phyloP scores from a whole-genome alignment of 169 alveolate species.

The Pseudocohnilembus persalinus region DNA sequence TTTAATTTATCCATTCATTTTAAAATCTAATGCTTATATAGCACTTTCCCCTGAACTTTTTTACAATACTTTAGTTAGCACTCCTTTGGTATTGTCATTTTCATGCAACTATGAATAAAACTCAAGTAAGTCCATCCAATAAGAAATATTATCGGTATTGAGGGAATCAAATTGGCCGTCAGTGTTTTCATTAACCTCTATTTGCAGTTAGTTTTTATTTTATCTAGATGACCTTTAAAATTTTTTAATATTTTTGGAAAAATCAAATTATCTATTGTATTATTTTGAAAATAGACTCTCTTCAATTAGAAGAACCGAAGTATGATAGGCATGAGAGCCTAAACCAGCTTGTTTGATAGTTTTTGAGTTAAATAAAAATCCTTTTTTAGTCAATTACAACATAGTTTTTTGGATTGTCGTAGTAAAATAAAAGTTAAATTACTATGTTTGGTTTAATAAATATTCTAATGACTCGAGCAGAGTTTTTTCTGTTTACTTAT shows the following conservation, averaged over 20 bases:
- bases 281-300: constrained; percentile 12
- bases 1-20: constrained; percentile 30
- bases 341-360: constrained; percentile 29
- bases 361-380: constrained; percentile 17
- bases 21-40: constrained; percentile 21
- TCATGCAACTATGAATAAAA: constrained; percentile 31
- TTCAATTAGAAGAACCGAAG: constrained; percentile 31
- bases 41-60: background rate
- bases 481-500: background rate
- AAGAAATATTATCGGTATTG: constrained; percentile 19
- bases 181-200: background rate
- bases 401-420: constrained; percentile 41
- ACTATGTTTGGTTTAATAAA: constrained; percentile 3
- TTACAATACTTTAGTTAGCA: constrained; percentile 1
- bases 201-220: background rate
- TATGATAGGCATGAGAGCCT: constrained; percentile 26
- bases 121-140: constrained; percentile 29
- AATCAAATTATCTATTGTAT: background rate
- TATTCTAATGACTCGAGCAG: constrained; percentile 13
- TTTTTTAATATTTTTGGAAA: constrained; percentile 9
- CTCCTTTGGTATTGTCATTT: constrained; percentile 49
- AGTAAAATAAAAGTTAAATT: constrained; percentile 22
- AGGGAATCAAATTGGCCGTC: background rate
- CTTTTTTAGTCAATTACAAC: constrained; percentile 24
- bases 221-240: constrained; percentile 18